Base-by-base conservation (phyloP, 2,329 filamentous ascomycete genomes). In the Colletotrichum spaethianum region DNA sequence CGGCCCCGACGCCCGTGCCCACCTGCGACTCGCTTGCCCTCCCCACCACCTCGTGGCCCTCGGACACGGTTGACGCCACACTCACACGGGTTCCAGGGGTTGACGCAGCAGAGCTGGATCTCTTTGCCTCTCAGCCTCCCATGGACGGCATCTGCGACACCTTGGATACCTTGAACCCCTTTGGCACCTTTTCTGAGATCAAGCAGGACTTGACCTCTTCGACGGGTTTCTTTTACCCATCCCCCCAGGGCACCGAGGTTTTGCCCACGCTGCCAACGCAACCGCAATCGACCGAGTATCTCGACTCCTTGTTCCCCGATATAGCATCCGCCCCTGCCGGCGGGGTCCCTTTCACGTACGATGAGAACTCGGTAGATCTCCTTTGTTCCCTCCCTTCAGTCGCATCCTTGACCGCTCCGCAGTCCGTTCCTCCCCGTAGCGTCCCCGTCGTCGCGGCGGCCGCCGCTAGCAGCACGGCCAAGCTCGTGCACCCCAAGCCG, bases 401-500 rank as follows among this genome's bases (percentile, higher is more conserved):
- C 18, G 23, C 40, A 16, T 52, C 65, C 44, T 36, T 57, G 23
- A 55, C 69, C 11, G 33, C n/a, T 16, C 53, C 52, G 6, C 65
- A 63, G 59, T 31, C 44, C 36, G 18, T 61, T 1, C 26, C 42
- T 5, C 53, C 62, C n/a, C 40, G 46, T 31, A 53, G 36, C n/a
- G n/a, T 70, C 7, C 18, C 31, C 1, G 28, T 18, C 33, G 9
- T 20, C 11, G 46, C 64, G 20, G 36, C n/a, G 31, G 31, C 56
- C 26, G 26, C 28, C 26, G 46, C 16, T 31, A n/a, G 20, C 18
- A 36, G 28, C 7, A 53, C 62, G 7, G 40, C 63, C 16, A 38
- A 46, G 12, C 69, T 72, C n/a, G 26, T 63, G 36, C 69, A 69
- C 18, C 69, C 59, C 2, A 67, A 46, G 12, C 64, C 69, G 14